Evolutionary conservation across 768 basidiomycete species (phyloP).

Genomic region (Lentinula boryana): DNA sequence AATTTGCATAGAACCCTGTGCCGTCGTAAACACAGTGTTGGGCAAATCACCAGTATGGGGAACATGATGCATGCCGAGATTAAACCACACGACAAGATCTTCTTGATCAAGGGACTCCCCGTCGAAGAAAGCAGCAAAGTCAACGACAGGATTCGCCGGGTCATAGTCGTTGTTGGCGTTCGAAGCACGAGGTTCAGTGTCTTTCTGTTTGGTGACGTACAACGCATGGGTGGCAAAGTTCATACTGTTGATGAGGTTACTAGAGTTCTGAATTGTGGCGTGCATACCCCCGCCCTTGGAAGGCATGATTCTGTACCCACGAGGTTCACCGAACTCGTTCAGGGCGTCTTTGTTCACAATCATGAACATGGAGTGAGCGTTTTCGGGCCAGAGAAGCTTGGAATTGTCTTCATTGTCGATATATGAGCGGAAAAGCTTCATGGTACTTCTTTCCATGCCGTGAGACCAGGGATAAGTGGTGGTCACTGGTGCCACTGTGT

Average conservation of each 20-base stretch:
- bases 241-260: conserved; percentile 39
- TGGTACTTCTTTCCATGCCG: conserved; percentile 17
- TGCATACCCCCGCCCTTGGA: conserved; percentile 33
- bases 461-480: conserved; percentile 41
- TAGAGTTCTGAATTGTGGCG: conserved; percentile 18
- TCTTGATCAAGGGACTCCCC: conserved; percentile 41
- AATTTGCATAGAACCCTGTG: conserved; percentile 15
- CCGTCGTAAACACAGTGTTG: conserved; percentile 17
- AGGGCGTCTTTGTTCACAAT: conserved; percentile 34
- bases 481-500: conserved; percentile 35
- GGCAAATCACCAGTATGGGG: conserved; percentile 17
- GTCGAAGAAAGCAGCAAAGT: conserved; percentile 48
- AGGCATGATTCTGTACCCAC: conserved; percentile 46
- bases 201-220: conserved; percentile 42
- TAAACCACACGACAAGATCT: conserved; percentile 45
- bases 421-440: conserved; percentile 29
- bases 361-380: conserved; percentile 41
- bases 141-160: conserved; percentile 39
- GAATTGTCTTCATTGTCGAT: conserved; percentile 39
- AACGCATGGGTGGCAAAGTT: conserved; percentile 50
- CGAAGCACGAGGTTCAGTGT: conserved; percentile 39
- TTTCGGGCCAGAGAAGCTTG: conserved; percentile 35
- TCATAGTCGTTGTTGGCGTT: conserved; percentile 46
- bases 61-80: conserved; percentile 19
- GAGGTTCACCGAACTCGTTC: conserved; percentile 40